Evolutionary conservation across 352 stramenopile genomes (phyloP).

Genomic region (Plasmopara muralis): DNA sequence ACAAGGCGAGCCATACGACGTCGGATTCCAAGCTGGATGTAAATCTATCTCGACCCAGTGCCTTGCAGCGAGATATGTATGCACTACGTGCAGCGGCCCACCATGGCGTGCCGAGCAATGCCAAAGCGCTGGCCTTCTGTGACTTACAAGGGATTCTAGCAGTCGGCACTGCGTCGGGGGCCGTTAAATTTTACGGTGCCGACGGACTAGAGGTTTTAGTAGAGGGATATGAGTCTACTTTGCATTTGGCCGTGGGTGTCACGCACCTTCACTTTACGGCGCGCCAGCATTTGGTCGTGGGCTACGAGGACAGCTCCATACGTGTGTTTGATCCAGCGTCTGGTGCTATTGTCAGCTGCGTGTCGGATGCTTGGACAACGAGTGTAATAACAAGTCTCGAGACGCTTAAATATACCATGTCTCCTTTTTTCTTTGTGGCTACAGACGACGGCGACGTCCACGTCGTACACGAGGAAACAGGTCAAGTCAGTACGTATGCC

Average conservation of each 20-base stretch:
- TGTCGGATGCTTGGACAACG: slow-evolving; percentile 53
- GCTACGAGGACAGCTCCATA: slow-evolving; percentile 62
- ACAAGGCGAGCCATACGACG: slow-evolving; percentile 45
- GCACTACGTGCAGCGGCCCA: slow-evolving; percentile 41
- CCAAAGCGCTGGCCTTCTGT: slow-evolving; percentile 52
- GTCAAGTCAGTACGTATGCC: slow-evolving; percentile 55
- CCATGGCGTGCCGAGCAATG: slow-evolving; percentile 63
- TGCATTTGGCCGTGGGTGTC: slow-evolving; percentile 38
- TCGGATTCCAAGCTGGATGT: slow-evolving; percentile 38
- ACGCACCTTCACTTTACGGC: slow-evolving; percentile 57
- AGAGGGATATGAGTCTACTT: slow-evolving; percentile 25
- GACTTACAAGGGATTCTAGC: slow-evolving; percentile 56
- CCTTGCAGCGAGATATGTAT: slow-evolving; percentile 43
- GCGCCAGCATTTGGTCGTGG: slow-evolving; percentile 51
- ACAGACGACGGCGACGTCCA: slow-evolving; percentile 62
- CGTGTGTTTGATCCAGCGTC: slow-evolving; percentile 50
- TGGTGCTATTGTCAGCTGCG: slow-evolving; percentile 16
- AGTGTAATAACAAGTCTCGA: slow-evolving; percentile 57
- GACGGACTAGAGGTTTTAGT: slow-evolving; percentile 58
- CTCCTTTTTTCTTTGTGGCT: slow-evolving; percentile 66
- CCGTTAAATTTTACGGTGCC: slow-evolving; percentile 62
- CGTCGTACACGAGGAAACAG: slow-evolving; percentile 73
- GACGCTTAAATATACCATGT: slow-evolving; percentile 48
- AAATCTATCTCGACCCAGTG: slow-evolving; percentile 30
- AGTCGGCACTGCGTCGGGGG: slow-evolving; percentile 51